Evolutionary conservation across 768 basidiomycete species (phyloP).

Genomic region (Lentinula boryana): DNA sequence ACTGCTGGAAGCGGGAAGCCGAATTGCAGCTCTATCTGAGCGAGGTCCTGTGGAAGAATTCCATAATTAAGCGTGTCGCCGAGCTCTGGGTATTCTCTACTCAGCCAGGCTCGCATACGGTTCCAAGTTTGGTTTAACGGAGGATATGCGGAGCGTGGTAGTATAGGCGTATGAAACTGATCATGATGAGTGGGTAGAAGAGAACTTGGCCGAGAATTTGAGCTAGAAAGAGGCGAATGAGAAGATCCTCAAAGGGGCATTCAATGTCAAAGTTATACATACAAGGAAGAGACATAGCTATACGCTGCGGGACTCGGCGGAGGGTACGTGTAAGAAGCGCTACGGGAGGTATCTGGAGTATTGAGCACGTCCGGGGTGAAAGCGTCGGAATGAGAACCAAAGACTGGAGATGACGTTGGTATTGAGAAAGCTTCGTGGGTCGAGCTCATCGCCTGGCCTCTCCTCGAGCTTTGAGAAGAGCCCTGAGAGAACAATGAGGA

Average conservation of each 20-base stretch:
- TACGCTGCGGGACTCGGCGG: slow-evolving; percentile 56
- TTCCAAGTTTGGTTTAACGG: slow-evolving; percentile 80
- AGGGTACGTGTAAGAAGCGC: slow-evolving; percentile 70
- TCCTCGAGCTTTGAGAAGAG: slow-evolving; percentile 40
- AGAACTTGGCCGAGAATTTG: slow-evolving; percentile 41
- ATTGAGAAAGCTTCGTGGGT: slow-evolving; percentile 89
- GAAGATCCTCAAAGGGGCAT: slow-evolving; percentile 3
- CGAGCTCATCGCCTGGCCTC: slow-evolving; percentile 63
- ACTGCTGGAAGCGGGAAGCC: slow-evolving; percentile 79
- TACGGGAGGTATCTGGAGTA: slow-evolving; percentile 40
- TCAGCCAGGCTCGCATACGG: slow-evolving; percentile 78
- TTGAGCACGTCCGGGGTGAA: slow-evolving; percentile 50
- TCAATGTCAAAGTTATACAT: slow-evolving; percentile 15
- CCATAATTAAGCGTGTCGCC: slow-evolving; percentile 95
- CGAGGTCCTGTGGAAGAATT: slow-evolving; percentile 72
- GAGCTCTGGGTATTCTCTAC: slow-evolving; percentile 86
- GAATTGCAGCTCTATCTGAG: slow-evolving; percentile 78
- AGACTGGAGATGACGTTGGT: slow-evolving; percentile 63
- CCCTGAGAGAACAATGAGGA: slow-evolving; percentile 56
- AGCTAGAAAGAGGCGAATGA: slow-evolving; percentile 22
- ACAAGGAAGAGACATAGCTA: slow-evolving; percentile 58
- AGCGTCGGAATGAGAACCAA: slow-evolving; percentile 47
- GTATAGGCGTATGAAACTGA: slow-evolving; percentile 36
- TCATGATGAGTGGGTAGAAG: slow-evolving; percentile 67
- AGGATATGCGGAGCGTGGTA: slow-evolving; percentile 53